These are phyloP conservation scores for Staphylotrichum longicolle DNA, from an alignment of 495 filamentous ascomycete species.

Conservation along the genomic window DNA sequence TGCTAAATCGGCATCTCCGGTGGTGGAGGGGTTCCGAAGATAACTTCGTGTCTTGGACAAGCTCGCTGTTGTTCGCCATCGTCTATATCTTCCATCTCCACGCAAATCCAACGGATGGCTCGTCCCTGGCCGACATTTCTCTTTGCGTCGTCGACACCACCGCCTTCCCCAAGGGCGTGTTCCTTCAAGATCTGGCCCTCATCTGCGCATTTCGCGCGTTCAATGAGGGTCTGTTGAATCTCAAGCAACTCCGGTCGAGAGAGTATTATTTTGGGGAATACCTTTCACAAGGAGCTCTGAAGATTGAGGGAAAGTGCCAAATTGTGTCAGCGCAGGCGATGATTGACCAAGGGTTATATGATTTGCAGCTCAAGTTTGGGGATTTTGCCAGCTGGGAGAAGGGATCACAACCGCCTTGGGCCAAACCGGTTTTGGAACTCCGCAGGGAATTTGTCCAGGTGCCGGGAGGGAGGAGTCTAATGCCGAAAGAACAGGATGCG, in stretches of 20 bases:
- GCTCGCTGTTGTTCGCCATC: neutral
- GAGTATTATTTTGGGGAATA: neutral
- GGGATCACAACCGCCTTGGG: neutral
- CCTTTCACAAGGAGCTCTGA: conserved; percentile 1
- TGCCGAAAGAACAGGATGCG: neutral
- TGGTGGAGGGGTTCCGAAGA: neutral
- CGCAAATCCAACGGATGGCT: neutral
- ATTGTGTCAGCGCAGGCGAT: conserved; percentile 2
- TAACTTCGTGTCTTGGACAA: conserved; percentile 2
- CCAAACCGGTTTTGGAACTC: neutral
- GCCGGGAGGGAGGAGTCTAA: too few relatives aligned
- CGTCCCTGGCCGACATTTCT: neutral
- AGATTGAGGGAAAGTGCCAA: neutral
- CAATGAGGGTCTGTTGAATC: neutral
- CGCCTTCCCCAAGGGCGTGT: neutral
- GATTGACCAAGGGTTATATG: conserved; percentile 3
- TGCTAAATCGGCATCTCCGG: neutral
- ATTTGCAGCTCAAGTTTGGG: conserved; percentile 1
- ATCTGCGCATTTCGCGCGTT: neutral
- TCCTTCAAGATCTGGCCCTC: neutral
- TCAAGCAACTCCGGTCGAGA: neutral
- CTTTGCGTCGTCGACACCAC: neutral
- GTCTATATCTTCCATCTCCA: conserved; percentile 3
- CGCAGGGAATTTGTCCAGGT: neutral
- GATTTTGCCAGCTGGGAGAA: neutral